Base-by-base conservation (phyloP, 2,329 filamentous ascomycete species). In the Macrophomina pseudophaseolina region DNA sequence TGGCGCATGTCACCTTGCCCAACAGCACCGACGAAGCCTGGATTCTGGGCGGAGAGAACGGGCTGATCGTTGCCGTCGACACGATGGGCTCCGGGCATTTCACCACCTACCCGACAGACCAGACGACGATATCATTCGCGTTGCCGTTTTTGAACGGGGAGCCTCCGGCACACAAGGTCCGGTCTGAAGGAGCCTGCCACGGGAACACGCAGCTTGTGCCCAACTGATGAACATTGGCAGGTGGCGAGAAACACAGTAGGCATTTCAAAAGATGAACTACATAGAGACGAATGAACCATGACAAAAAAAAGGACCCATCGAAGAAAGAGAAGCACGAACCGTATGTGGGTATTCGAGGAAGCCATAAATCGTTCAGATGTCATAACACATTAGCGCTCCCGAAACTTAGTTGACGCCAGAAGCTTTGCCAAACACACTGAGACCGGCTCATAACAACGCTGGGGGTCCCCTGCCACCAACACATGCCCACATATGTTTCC, bases 1-100 rank as follows among this genome's bases (percentile, higher is more conserved):
- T 77, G 9, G 74, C 73, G 2, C 74, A 78, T 62, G 42, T 78
- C 33, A 76, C 74, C 1, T 66, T 78, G 8, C 76, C 76, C 1
- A 64, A 74, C 23, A 64, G 73, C 42, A 59, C 64, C 8, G 67
- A 69, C 18, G 71, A 75, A 14, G 70, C 74, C 2, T 78, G 73
- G 72, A 56, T 78, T n/a, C 44, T 76, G 4, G 77, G 77, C 28
- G 77, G 75, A 4, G 72, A 69, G 7, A 72, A 72, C 5, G 76
- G 75, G 4, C 54, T 78, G 40, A 42, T 78, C 18, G 70, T 78
- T 28, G 77, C 76, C 4, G 68, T 70, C 2, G 77, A 78, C 64
- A 75, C 72, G 1, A 71, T 66, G 5, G 76, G 75, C 4, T 54
- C 67, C 3, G 76, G 77, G 8, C 76, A 79, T 66, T 65, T 71